Conservation (phyloP, 2,329 filamentous ascomycete genomes). For the Epichloe amarillans region DNA sequence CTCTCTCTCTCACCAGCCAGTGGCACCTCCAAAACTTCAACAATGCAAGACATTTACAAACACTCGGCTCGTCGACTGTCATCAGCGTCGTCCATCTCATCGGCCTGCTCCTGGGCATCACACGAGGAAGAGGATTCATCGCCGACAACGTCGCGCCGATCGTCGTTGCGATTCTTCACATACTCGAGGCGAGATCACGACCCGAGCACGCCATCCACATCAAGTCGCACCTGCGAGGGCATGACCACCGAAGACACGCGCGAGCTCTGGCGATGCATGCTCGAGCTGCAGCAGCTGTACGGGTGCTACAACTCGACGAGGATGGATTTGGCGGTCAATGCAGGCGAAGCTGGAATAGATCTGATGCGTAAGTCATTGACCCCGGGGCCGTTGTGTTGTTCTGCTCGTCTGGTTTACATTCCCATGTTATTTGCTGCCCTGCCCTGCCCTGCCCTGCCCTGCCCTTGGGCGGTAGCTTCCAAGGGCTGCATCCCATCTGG, state of each 20-base stretch:
- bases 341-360: slow-evolving; percentile 24
- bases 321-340: slow-evolving; percentile 32
- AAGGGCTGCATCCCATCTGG: neutral
- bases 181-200: slow-evolving; percentile 3
- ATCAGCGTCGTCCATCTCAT: slow-evolving; percentile 3
- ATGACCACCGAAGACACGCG: slow-evolving; percentile 26
- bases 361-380: slow-evolving; percentile 29
- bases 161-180: slow-evolving; percentile 7
- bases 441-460: neutral
- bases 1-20: neutral
- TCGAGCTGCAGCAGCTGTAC: slow-evolving; percentile 31
- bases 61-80: neutral
- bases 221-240: slow-evolving; percentile 18
- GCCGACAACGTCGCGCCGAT: slow-evolving; percentile 13
- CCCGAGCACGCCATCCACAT: slow-evolving; percentile 6
- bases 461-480: neutral
- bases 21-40: neutral
- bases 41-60: neutral
- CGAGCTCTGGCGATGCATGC: slow-evolving; percentile 34
- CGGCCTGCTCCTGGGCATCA: neutral
- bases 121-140: slow-evolving; percentile 1
- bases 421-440: neutral
- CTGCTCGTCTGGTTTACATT: neutral
- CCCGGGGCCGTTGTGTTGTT: neutral
- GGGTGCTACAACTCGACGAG: slow-evolving; percentile 36